Evolutionary conservation across 2,329 filamentous ascomycete species (phyloP).

Genomic region (Rosellinia necatrix): DNA sequence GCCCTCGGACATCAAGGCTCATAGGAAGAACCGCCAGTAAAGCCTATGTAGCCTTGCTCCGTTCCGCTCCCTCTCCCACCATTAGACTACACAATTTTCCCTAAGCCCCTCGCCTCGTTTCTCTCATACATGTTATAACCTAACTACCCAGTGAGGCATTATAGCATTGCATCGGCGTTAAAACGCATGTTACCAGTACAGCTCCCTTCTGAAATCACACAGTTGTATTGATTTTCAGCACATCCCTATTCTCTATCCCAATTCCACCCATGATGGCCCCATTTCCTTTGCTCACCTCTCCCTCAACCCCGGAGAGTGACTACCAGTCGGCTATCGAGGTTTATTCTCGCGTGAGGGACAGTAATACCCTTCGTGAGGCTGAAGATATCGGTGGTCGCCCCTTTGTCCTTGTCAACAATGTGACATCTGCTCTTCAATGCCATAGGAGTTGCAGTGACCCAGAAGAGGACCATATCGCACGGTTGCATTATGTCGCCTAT

Average conservation of each 20-base stretch:
- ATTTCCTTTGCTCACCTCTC: neutral
- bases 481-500: constrained; percentile 13
- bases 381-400: constrained; percentile 16
- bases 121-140: neutral
- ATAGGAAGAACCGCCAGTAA: neutral
- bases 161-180: neutral
- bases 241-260: neutral
- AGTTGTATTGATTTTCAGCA: neutral
- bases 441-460: neutral
- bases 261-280: constrained; percentile 5
- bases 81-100: neutral
- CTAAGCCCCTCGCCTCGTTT: neutral
- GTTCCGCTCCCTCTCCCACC: neutral
- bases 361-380: constrained; percentile 9
- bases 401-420: constrained; percentile 10
- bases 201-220: neutral
- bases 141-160: neutral
- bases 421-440: constrained; percentile 3
- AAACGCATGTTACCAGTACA: neutral
- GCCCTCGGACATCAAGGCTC: neutral
- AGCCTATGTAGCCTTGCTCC: constrained; percentile 1
- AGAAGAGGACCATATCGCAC: constrained; percentile 13
- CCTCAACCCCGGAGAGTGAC: constrained; percentile 9
- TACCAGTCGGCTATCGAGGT: constrained; percentile 16
- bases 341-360: constrained; percentile 8